Conservation (phyloP, 805 yeast genomes). For the Saccharomyces eubayanus region DNA sequence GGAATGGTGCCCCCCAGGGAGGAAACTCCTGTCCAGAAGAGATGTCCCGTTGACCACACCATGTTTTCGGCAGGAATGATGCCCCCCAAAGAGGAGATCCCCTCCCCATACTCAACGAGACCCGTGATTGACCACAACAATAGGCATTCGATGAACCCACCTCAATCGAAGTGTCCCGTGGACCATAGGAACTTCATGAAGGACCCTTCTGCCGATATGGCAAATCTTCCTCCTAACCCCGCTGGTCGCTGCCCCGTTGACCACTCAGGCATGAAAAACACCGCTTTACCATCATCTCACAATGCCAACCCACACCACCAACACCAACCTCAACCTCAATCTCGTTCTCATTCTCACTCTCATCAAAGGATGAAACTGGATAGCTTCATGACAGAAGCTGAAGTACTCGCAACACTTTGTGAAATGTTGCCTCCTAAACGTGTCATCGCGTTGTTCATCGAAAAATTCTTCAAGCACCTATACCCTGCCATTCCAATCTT, state of each 20-base stretch:
- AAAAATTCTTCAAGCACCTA: slow-evolving; percentile 49
- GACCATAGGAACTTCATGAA: slow-evolving; percentile 6
- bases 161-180: slow-evolving; percentile 13
- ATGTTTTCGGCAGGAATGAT: not conserved
- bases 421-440: slow-evolving; percentile 45
- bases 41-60: slow-evolving; percentile 8
- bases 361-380: not conserved
- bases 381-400: not conserved
- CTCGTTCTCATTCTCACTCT: not conserved
- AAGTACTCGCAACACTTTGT: slow-evolving; percentile 26
- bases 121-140: slow-evolving; percentile 4
- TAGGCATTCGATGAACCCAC: not conserved
- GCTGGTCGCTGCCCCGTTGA: not conserved
- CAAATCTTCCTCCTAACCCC: not conserved
- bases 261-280: not conserved
- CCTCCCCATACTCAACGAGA: slow-evolving; percentile 1
- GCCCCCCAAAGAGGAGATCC: not conserved
- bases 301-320: not conserved
- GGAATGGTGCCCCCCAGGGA: not conserved
- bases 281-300: slow-evolving; percentile 3
- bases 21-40: not conserved
- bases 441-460: slow-evolving; percentile 47
- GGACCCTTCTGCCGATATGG: not conserved
- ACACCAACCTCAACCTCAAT: not conserved
- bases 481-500: slow-evolving; percentile 61